Conservation (phyloP, 2,329 filamentous ascomycete genomes). For the Passalora sequoiae region DNA sequence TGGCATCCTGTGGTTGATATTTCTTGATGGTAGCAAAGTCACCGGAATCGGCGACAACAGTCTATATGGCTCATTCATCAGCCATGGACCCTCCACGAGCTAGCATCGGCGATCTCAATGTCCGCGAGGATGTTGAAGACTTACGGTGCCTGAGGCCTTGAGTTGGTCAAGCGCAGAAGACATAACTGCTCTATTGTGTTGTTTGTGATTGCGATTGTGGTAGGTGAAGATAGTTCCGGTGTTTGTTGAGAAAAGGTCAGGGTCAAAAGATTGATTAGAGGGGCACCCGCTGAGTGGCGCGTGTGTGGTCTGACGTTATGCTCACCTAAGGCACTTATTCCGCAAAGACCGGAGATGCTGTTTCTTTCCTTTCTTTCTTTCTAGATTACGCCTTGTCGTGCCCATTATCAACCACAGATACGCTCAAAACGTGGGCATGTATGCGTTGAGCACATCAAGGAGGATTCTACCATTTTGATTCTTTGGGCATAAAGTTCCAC, state of each 20-base stretch:
- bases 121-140: too few relatives aligned
- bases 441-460: too few relatives aligned
- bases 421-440: too few relatives aligned
- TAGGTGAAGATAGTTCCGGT: neutral
- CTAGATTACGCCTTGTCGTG: too few relatives aligned
- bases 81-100: conserved; percentile 18
- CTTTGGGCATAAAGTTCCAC: too few relatives aligned
- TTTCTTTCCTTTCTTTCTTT: neutral
- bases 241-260: neutral
- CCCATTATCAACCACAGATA: too few relatives aligned
- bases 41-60: conserved; percentile 96
- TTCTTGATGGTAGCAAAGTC: conserved; percentile 82
- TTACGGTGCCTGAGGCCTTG: conserved; percentile 92
- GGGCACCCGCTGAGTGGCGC: too few relatives aligned
- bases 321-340: too few relatives aligned
- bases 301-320: too few relatives aligned
- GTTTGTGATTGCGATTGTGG: neutral
- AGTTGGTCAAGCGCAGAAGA: conserved; percentile 89
- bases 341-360: too few relatives aligned
- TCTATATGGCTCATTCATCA: conserved; percentile 47
- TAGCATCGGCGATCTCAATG: too few relatives aligned
- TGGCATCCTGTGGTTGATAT: conserved; percentile 99
- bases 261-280: neutral
- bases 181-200: conserved; percentile 50
- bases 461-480: too few relatives aligned